Evolutionary conservation across 768 basidiomycete species (phyloP).

Genomic region (Hydnomerulius pinastri): DNA sequence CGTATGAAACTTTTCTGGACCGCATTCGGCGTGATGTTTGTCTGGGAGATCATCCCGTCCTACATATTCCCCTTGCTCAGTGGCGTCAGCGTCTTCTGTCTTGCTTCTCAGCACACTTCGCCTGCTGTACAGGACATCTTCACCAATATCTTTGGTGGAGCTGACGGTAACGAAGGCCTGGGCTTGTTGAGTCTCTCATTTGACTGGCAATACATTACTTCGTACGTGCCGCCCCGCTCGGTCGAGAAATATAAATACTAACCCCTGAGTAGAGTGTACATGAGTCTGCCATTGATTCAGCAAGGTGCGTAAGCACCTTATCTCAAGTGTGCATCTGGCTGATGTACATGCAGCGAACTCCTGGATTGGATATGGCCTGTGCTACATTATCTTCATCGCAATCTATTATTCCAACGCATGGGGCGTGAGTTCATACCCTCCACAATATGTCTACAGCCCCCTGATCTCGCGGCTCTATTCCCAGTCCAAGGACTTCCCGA

Average conservation of each 20-base stretch:
- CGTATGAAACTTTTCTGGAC: constrained; percentile 55
- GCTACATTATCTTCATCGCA: constrained; percentile 52
- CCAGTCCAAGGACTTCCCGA: constrained; percentile 55
- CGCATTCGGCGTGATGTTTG: constrained; percentile 38
- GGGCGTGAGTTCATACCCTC: constrained; percentile 42
- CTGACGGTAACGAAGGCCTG: constrained; percentile 66
- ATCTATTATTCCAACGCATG: constrained; percentile 68
- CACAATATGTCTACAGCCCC: not conserved
- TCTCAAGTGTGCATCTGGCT: not conserved
- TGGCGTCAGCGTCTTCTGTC: constrained; percentile 63
- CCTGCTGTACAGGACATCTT: constrained; percentile 22
- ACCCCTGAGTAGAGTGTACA: constrained; percentile 24
- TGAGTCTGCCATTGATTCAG: constrained; percentile 56
- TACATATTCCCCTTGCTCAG: constrained; percentile 59
- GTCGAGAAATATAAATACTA: too few relatives aligned
- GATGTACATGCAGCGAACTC: constrained; percentile 45
- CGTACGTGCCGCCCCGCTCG: not conserved
- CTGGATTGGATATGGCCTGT: constrained; percentile 54
- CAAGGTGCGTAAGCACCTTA: constrained; percentile 41
- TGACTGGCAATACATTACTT: constrained; percentile 46
- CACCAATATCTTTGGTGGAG: constrained; percentile 62
- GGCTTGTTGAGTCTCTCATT: constrained; percentile 62
- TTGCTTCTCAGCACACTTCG: constrained; percentile 44
- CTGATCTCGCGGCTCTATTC: constrained; percentile 22
- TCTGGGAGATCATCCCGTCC: constrained; percentile 27